A percentile compares a stretch with the other conserved stretches of the same genome.
Conservation (phyloP, 2,329 filamentous ascomycete species). For the Stenocarpella maydis region DNA sequence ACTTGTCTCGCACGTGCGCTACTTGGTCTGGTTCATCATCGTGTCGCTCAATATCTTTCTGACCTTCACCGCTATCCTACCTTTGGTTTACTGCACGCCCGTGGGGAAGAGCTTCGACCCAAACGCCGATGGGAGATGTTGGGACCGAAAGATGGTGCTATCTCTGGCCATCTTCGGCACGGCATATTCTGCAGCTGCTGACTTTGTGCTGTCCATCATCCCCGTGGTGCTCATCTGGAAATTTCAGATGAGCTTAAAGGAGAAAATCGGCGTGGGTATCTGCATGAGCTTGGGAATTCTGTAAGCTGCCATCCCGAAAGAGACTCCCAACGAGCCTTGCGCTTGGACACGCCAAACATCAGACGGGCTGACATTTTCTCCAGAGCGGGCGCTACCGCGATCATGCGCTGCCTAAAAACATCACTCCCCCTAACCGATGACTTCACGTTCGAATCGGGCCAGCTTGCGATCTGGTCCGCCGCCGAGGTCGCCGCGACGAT, state of each 20-base stretch:
- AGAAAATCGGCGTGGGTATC: conserved; percentile 50
- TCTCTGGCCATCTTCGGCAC: conserved; percentile 45
- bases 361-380: conserved; percentile 24
- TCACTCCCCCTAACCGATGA: conserved; percentile 22
- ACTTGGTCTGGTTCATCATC: conserved; percentile 43
- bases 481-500: conserved; percentile 43
- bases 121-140: conserved; percentile 42
- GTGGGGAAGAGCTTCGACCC: conserved; percentile 43
- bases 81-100: conserved; percentile 45
- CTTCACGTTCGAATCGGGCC: conserved; percentile 31
- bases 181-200: conserved; percentile 48
- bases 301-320: conserved; percentile 39
- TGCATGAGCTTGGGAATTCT: conserved; percentile 55
- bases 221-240: conserved; percentile 53
- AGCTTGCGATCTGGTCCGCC: conserved; percentile 36
- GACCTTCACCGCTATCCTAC: conserved; percentile 41
- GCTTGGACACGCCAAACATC: conserved; percentile 28
- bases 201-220: conserved; percentile 50
- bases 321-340: conserved; percentile 29
- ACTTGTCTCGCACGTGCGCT: conserved; percentile 37
- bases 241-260: conserved; percentile 49
- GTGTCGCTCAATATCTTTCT: conserved; percentile 41
- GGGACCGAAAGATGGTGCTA: conserved; percentile 42
- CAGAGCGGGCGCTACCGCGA: conserved; percentile 45
- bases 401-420: conserved; percentile 37